Evolutionary conservation across 805 yeast species (phyloP).

Genomic region (Schwanniomyces polymorphus): DNA sequence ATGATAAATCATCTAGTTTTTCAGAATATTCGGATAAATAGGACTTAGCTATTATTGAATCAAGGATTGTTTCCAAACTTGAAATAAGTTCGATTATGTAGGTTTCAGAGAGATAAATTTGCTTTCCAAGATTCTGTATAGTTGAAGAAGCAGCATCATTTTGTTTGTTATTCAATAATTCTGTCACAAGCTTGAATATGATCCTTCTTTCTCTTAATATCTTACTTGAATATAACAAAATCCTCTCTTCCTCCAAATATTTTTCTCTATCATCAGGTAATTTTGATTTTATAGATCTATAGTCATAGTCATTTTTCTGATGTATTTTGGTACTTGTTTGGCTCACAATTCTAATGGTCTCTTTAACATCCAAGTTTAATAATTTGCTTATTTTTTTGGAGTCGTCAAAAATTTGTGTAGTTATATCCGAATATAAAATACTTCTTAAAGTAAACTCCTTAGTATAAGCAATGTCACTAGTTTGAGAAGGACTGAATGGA

Average conservation of each 20-base stretch:
- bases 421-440: constrained; percentile 33
- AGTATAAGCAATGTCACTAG: constrained; percentile 2
- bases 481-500: constrained; percentile 21
- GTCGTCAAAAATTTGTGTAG: constrained; percentile 30
- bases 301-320: constrained; percentile 22
- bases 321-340: constrained; percentile 41
- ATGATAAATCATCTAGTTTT: constrained; percentile 18
- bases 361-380: constrained; percentile 42
- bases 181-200: constrained; percentile 42
- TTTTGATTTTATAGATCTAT: constrained; percentile 25
- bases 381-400: constrained; percentile 40
- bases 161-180: constrained; percentile 46
- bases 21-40: constrained; percentile 12
- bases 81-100: constrained; percentile 22
- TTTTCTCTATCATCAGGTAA: constrained; percentile 37
- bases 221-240: constrained; percentile 34
- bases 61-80: constrained; percentile 11
- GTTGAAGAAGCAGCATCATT: constrained; percentile 26
- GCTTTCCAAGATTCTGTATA: constrained; percentile 38
- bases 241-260: constrained; percentile 24
- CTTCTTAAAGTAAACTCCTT: constrained; percentile 43
- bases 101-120: constrained; percentile 32
- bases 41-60: constrained; percentile 8
- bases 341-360: constrained; percentile 48
- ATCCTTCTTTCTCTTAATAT: constrained; percentile 53